Percentiles rank a stretch among this genome's conserved stretches.
phyloP scores from a whole-genome alignment of 2,329 filamentous ascomycete species.

The Trichoderma afroharzianum region DNA sequence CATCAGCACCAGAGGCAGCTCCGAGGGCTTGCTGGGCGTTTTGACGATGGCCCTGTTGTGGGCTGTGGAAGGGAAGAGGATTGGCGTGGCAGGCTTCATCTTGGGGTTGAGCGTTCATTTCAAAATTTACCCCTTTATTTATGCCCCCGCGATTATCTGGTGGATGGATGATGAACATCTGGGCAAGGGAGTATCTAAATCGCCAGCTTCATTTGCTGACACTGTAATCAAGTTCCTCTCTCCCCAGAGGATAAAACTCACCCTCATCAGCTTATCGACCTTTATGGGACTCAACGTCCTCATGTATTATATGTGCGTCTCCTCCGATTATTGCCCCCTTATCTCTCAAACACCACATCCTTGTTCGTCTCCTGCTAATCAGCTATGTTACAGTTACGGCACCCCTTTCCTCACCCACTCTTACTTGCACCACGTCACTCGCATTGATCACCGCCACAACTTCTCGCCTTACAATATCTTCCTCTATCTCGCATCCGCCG shows the following conservation, averaged over 20 bases:
- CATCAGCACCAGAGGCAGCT: slow-evolving; percentile 92
- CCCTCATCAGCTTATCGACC: slow-evolving; percentile 63
- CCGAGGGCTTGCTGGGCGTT: slow-evolving; percentile 83
- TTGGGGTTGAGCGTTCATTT: slow-evolving; percentile 88
- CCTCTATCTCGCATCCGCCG: slow-evolving; percentile 78
- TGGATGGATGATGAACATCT: slow-evolving; percentile 65
- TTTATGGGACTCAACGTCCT: slow-evolving; percentile 69
- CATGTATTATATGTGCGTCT: slow-evolving; percentile 72
- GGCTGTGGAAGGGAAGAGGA: slow-evolving; percentile 65
- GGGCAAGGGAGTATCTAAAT: slow-evolving; percentile 18
- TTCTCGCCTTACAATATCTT: slow-evolving; percentile 95
- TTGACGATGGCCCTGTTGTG: slow-evolving; percentile 80
- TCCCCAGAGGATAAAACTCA: slow-evolving; percentile 53
- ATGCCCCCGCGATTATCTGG: slow-evolving; percentile 76
- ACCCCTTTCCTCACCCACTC: slow-evolving; percentile 81
- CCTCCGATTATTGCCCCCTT: not conserved
- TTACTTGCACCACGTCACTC: slow-evolving; percentile 86
- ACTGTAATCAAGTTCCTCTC: slow-evolving; percentile 46
- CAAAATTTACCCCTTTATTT: slow-evolving; percentile 98
- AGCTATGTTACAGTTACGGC: slow-evolving; percentile 59
- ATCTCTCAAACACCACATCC: not conserved
- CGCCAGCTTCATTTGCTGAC: slow-evolving; percentile 23
- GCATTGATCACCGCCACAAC: slow-evolving; percentile 95
- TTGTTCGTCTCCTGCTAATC: not conserved
- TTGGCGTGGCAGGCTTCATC: slow-evolving; percentile 65